These are phyloP conservation scores for Epichloe scottii DNA, from an alignment of 2,329 filamentous ascomycete genomes.

Conservation along the genomic window DNA sequence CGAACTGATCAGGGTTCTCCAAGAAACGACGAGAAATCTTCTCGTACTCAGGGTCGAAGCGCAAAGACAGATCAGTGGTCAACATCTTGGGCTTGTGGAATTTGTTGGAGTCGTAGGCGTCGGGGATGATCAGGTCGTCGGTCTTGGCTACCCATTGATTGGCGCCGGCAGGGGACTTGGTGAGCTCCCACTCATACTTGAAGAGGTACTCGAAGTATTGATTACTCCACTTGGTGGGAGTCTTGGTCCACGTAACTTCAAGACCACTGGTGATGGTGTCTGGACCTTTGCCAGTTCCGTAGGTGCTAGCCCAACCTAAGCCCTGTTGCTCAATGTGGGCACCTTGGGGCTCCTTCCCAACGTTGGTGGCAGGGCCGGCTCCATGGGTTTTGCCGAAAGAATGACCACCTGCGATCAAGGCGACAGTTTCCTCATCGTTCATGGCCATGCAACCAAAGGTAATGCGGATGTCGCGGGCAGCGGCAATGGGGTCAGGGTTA, in stretches of 20 bases:
- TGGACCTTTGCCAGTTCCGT: slow-evolving; percentile 53
- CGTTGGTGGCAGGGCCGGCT: slow-evolving; percentile 49
- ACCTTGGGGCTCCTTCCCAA: slow-evolving; percentile 55
- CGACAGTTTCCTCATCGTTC: slow-evolving; percentile 72
- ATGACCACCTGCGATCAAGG: slow-evolving; percentile 67
- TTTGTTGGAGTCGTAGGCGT: slow-evolving; percentile 56
- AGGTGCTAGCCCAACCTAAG: slow-evolving; percentile 57
- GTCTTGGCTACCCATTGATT: slow-evolving; percentile 68
- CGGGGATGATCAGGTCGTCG: slow-evolving; percentile 52
- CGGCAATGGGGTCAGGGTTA: slow-evolving; percentile 54
- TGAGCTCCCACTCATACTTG: slow-evolving; percentile 66
- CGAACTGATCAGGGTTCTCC: slow-evolving; percentile 54
- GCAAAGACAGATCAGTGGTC: slow-evolving; percentile 61
- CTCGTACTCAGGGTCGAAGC: slow-evolving; percentile 59
- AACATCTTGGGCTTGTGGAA: slow-evolving; percentile 68
- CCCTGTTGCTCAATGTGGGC: slow-evolving; percentile 54
- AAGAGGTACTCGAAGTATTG: slow-evolving; percentile 64
- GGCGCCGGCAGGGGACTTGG: slow-evolving; percentile 63
- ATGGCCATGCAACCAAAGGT: slow-evolving; percentile 74
- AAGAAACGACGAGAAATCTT: slow-evolving; percentile 64
- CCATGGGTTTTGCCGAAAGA: slow-evolving; percentile 74
- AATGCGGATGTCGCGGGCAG: slow-evolving; percentile 58
- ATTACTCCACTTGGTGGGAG: slow-evolving; percentile 65
- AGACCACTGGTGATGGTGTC: slow-evolving; percentile 65
- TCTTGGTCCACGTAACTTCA: slow-evolving; percentile 69